Evolutionary conservation across 768 basidiomycete species (phyloP).

Genomic region (Daedaleopsis nitida): DNA sequence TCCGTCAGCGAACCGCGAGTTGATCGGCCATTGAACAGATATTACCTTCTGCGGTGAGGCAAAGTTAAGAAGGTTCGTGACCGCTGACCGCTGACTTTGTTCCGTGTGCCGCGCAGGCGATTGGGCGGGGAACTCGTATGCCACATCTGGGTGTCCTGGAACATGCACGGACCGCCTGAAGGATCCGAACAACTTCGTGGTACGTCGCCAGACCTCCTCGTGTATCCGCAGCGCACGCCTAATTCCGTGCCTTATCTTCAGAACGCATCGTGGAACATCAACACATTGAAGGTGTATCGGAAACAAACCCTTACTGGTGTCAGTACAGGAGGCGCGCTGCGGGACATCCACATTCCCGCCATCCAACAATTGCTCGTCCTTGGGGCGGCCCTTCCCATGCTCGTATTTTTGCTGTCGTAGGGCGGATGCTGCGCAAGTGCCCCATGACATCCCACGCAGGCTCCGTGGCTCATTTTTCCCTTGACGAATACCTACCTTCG

Average conservation of each 20-base stretch:
- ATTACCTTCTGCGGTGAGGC: constrained; percentile 77
- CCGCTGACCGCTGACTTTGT: constrained; percentile 2
- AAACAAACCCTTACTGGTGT: constrained; percentile 50
- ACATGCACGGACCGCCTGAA: constrained; percentile 64
- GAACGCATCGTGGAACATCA: constrained; percentile 85
- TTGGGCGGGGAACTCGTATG: constrained; percentile 84
- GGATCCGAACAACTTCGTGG: constrained; percentile 74
- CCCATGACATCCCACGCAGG: background rate
- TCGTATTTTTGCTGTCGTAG: constrained; percentile 7
- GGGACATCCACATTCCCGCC: background rate
- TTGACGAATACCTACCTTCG: background rate
- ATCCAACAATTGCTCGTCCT: constrained; percentile 12
- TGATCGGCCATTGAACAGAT: constrained; percentile 44
- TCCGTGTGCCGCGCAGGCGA: constrained; percentile 50
- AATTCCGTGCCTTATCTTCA: constrained; percentile 29
- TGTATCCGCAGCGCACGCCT: background rate
- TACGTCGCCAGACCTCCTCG: constrained; percentile 34
- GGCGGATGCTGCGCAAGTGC: background rate
- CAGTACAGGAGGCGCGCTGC: constrained; percentile 24
- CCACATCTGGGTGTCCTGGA: constrained; percentile 73
- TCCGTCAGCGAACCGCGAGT: constrained; percentile 6
- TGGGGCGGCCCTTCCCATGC: constrained; percentile 1
- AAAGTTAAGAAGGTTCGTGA: constrained; percentile 20
- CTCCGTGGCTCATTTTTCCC: background rate
- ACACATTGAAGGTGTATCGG: constrained; percentile 73